phyloP scores from a whole-genome alignment of 2,329 filamentous ascomycete species.

The Aureobasidium sp. region DNA sequence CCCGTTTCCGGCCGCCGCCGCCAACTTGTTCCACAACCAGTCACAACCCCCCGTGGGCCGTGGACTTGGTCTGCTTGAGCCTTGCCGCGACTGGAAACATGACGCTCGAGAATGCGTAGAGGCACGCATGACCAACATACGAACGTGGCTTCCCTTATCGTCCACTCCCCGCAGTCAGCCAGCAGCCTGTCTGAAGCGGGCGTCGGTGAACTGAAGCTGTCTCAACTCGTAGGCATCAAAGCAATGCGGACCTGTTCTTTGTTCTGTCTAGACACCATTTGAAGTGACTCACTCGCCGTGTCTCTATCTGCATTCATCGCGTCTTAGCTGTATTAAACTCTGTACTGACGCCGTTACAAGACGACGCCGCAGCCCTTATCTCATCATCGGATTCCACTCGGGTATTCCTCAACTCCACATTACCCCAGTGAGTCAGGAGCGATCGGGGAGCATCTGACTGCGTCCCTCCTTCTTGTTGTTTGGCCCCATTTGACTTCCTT shows the following conservation, averaged over 20 bases:
- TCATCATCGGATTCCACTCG: slow-evolving; percentile 9
- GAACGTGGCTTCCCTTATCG: slow-evolving; percentile 10
- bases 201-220: neutral
- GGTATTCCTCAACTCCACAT: slow-evolving; percentile 4
- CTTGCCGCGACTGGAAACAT: neutral
- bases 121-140: slow-evolving; percentile 9
- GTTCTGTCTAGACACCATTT: neutral
- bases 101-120: neutral
- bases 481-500: slow-evolving; percentile 3
- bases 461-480: slow-evolving; percentile 8
- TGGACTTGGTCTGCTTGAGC: neutral
- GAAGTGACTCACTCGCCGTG: slow-evolving; percentile 3
- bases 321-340: neutral
- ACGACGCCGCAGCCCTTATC: slow-evolving; percentile 3
- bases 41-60: slow-evolving; percentile 5
- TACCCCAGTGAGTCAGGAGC: slow-evolving; percentile 11
- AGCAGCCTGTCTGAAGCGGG: neutral
- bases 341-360: slow-evolving; percentile 2
- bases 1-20: slow-evolving; percentile 7
- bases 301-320: neutral
- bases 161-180: slow-evolving; percentile 1
- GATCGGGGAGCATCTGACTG: slow-evolving; percentile 1
- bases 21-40: slow-evolving; percentile 2
- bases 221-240: neutral
- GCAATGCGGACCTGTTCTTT: neutral